Base-by-base conservation (phyloP, 2,329 filamentous ascomycete genomes). In the Exophiala oligosperma region DNA sequence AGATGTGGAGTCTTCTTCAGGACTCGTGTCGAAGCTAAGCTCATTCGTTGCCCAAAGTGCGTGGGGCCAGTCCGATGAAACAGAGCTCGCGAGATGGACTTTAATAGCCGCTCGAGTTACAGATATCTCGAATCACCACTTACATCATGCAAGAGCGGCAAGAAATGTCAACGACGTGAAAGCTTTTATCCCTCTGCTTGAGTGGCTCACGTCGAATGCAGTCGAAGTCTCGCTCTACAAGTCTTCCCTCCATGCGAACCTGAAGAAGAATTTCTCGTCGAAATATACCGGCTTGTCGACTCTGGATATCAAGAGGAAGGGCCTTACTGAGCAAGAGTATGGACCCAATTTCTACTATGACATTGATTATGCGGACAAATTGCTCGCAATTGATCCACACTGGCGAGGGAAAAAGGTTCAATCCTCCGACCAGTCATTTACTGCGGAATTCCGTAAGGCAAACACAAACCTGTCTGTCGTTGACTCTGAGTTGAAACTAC, bases 381-480 rank as follows among this genome's bases (percentile, higher is more conserved):
- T 97, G 72, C 81, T 99, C 23, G 79, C 79, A 17, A 90, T 89
- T 68, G 90, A 96, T 71, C 80, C 84, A 56, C 86, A 87, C 40
- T 99, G 94, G 94, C 83, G 88, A 67, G 92, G 92, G 0, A 50
- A 41, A 11, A 21, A 26, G 29, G 46, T 48, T 7, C 52, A 23
- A 37, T 37, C 57, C 3, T 48, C 48, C 14, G 43, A 44, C 28
- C 63, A 64, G 41, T 64, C 63, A 17, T 96, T 96, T 74, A 82
- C 84, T 61, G 83, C 84, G 49, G 94, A 99, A 71, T 88, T 99
- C 74, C 84, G 87, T 68, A 86, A 86, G 60, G 94, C 93, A 43
- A 99, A 99, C 72, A 78, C 89, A 62, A 97, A 99, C 72, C 73
- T 99, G 52, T 96, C 92, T 24, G 79, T 96, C 35, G 91, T 99